These are phyloP conservation scores for Pouteria glomerata DNA, from an alignment of 148 eudicot species.

Conservation along the genomic window DNA sequence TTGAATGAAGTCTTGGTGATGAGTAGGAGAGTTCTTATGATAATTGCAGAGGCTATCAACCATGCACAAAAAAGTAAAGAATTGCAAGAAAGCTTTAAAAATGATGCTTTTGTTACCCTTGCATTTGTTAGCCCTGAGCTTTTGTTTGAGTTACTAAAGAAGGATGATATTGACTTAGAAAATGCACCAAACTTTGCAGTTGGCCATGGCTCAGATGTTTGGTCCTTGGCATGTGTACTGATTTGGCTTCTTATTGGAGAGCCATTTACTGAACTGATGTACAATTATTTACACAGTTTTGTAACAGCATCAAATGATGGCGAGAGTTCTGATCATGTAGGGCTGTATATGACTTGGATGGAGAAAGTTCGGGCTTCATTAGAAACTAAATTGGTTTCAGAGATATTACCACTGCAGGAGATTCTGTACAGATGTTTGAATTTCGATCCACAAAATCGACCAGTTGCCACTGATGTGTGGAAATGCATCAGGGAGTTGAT, in stretches of 20 bases:
- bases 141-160: constrained; percentile 32
- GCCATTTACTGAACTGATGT: constrained; percentile 36
- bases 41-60: constrained; percentile 15
- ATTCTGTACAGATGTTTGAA: constrained; percentile 47
- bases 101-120: constrained; percentile 17
- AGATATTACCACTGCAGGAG: constrained; percentile 25
- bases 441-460: constrained; percentile 47
- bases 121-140: constrained; percentile 68
- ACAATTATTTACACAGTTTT: constrained; percentile 21
- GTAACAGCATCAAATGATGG: constrained; percentile 15
- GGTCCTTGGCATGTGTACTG: constrained; percentile 69
- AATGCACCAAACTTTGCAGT: constrained; percentile 17
- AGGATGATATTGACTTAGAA: constrained; percentile 34
- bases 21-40: constrained; percentile 38
- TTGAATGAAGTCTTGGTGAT: constrained; percentile 36
- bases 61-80: constrained; percentile 11
- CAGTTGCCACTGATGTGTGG: constrained; percentile 53
- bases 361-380: constrained; percentile 26
- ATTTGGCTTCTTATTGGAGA: constrained; percentile 57
- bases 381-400: constrained; percentile 24
- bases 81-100: constrained; percentile 16
- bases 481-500: constrained; percentile 40
- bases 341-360: constrained; percentile 33
- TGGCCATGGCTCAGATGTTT: constrained; percentile 54
- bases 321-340: constrained; percentile 23